Evolutionary conservation across 306 rosid species (phyloP), one percentile per base, ranked within the genome.

Genomic region (Prunus dulcis): DNA sequence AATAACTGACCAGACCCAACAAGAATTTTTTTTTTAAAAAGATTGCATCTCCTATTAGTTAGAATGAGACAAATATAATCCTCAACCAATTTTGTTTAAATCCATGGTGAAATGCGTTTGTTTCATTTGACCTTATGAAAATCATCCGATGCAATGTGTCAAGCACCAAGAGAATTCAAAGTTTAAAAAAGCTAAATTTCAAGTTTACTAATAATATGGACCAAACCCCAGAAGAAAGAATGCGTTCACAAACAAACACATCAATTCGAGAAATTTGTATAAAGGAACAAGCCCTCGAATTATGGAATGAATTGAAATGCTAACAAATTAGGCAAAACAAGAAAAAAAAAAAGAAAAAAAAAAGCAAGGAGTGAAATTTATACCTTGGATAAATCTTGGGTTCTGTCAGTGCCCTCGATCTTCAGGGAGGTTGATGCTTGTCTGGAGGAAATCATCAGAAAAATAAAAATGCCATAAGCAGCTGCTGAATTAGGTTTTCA

Each of bases 301-400:
- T 46, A 46, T 22, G 20, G 34, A 46, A 41, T 3, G 30, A 46
- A 18, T 17, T 50, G 51, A 75, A 75, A 75, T 13, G 43, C 28
- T 18, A 61, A 50, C 57, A 75, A 38, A 47, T 23, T 30, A 28
- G 43, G 18, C 20, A 9, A 50, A 28, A 66, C 25, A 45, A 5
- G 22, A 67, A 71, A 9, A 28, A 9, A 11, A 20, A 45, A 52
- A 45, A 5, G 22, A 67, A 71, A 9, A 28, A 9, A 11, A 20
- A 45, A 52, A 52, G 14, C 38, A 10, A 10, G 8, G 17, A 27
- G 17, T 28, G 3, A 30, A 30, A 27, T 15, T 28, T 19, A 30
- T 17, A 90, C 99, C 93, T 83, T 78, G 55, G 58, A 71, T 56
- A 95, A 85, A 83, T 86, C 88, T 64, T 84, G 85, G 28, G 97